Evolutionary conservation across 257 asterid genomes (phyloP).

Genomic region (Solanum megistacrolobum): DNA sequence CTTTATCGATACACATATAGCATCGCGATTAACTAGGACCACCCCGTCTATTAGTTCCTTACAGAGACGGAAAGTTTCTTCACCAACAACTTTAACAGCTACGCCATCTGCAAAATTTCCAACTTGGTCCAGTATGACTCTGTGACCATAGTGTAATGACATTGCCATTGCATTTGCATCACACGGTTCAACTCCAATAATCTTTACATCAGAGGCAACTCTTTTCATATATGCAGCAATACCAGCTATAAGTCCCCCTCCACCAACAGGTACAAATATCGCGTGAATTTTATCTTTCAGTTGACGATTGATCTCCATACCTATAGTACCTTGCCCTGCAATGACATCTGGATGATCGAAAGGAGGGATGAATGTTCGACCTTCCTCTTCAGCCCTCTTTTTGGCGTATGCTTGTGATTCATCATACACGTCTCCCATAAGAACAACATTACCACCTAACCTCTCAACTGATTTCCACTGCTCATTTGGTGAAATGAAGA

Average conservation of each 20-base stretch:
- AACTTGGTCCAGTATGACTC: conserved; percentile 74
- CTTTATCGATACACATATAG: conserved; percentile 95
- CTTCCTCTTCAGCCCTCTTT: conserved; percentile 56
- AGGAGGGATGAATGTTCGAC: conserved; percentile 71
- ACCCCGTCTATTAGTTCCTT: conserved; percentile 75
- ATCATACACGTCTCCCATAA: conserved; percentile 74
- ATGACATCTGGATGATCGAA: conserved; percentile 91
- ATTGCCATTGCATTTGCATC: conserved; percentile 96
- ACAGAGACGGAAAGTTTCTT: conserved; percentile 74
- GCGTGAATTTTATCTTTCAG: conserved; percentile 61
- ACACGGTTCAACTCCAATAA: conserved; percentile 90
- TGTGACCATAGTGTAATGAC: conserved; percentile 63
- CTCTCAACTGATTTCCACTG: conserved; percentile 77
- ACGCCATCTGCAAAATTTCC: conserved; percentile 98
- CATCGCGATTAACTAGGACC: conserved; percentile 80
- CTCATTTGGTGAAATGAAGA: not conserved
- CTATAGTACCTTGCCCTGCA: conserved; percentile 84
- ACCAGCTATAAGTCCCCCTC: conserved; percentile 97
- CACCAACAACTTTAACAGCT: conserved; percentile 91
- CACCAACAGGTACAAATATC: conserved; percentile 91
- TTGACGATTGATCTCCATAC: conserved; percentile 84
- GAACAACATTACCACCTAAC: conserved; percentile 80
- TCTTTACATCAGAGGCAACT: conserved; percentile 69
- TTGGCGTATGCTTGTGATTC: conserved; percentile 88
- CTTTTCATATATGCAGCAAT: conserved; percentile 83